These are phyloP conservation scores for Apiospora arundinis DNA, from an alignment of 2,329 filamentous ascomycete species.

Conservation along the genomic window DNA sequence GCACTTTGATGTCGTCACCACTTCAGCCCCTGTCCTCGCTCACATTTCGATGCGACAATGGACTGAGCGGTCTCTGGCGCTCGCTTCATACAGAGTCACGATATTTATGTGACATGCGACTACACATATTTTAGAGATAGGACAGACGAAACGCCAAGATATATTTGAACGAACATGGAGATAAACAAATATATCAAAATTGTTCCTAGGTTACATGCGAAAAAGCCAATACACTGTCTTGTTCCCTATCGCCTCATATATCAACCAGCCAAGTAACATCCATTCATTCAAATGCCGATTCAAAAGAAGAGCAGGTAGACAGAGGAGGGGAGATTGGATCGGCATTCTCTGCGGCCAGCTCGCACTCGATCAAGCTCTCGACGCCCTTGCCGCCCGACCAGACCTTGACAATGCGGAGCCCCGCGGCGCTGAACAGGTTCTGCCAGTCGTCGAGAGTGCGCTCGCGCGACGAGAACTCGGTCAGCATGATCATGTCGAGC, in stretches of 20 bases:
- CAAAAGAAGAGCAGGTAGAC: too few species aligned
- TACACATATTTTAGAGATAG: too few species aligned
- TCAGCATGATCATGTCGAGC: slow-evolving; percentile 22
- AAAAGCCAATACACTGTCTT: too few species aligned
- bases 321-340: too few species aligned
- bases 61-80: background rate
- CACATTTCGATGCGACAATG: background rate
- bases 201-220: too few species aligned
- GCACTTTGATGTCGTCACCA: background rate
- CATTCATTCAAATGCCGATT: too few species aligned
- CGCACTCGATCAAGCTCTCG: slow-evolving; percentile 23
- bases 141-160: too few species aligned
- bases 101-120: too few species aligned
- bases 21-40: background rate
- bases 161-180: too few species aligned
- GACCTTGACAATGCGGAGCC: slow-evolving; percentile 13
- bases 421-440: background rate
- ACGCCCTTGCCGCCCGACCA: background rate
- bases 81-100: background rate
- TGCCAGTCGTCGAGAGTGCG: slow-evolving; percentile 20
- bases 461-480: slow-evolving; percentile 10
- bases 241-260: too few species aligned
- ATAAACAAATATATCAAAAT: too few species aligned
- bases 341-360: slow-evolving; percentile 14
- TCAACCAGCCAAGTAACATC: too few species aligned